A percentile compares a stretch with the other conserved stretches of the same genome.
Conservation (phyloP, 768 basidiomycete species). For the Naganishia vishniacii region DNA sequence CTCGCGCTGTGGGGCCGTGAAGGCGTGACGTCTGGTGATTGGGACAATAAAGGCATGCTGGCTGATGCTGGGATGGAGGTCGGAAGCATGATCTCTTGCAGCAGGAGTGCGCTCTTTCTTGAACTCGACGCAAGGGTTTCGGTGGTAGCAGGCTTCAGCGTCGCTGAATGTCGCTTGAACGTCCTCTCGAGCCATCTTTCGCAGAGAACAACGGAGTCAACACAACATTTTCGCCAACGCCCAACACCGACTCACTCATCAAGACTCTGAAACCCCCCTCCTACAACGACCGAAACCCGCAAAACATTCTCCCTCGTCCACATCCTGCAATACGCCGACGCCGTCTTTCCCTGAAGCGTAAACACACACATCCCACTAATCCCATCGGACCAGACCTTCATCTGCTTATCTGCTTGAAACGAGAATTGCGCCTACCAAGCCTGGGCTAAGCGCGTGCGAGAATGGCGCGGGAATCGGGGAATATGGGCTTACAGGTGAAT, state of each 20-base stretch:
- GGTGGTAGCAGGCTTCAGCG: neutral
- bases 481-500: neutral
- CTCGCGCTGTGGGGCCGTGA: neutral
- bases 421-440: constrained; percentile 3
- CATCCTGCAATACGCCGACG: constrained; percentile 15
- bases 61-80: neutral
- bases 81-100: neutral
- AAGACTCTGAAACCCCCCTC: constrained; percentile 13
- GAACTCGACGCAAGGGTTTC: neutral
- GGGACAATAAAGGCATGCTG: neutral
- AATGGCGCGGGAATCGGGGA: no score
- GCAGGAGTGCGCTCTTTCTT: neutral
- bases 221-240: neutral
- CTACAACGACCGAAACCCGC: constrained; percentile 1
- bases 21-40: neutral
- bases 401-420: neutral
- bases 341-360: constrained; percentile 14
- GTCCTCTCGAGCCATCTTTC: constrained; percentile 12
- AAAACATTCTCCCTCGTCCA: constrained; percentile 7
- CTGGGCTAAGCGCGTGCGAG: no score
- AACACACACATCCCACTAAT: constrained; percentile 15
- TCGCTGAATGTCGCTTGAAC: neutral
- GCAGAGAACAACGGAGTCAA: no score
- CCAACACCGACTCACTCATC: constrained; percentile 1
- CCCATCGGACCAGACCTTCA: constrained; percentile 14